Evolutionary conservation across 805 yeast genomes (phyloP).

Genomic region (Barnettozyma wickerhamii): DNA sequence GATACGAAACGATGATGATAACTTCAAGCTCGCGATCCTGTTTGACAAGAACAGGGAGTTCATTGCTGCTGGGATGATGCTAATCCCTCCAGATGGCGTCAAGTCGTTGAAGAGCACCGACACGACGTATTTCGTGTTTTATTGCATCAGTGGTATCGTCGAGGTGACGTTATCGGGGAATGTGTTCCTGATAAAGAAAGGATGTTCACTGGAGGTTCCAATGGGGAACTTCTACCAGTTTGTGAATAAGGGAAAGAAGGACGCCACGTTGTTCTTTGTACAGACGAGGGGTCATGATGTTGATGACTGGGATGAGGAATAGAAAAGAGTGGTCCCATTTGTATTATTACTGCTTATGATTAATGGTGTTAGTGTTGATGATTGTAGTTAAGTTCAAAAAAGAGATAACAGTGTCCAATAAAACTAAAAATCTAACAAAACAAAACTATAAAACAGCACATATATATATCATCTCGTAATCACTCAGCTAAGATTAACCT

Average conservation of each 20-base stretch:
- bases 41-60: slow-evolving; percentile 59
- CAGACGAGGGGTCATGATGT: slow-evolving; percentile 43
- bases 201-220: slow-evolving; percentile 81
- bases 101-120: slow-evolving; percentile 60
- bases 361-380: neutral
- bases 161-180: slow-evolving; percentile 62
- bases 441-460: neutral
- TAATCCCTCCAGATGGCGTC: slow-evolving; percentile 55
- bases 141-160: slow-evolving; percentile 64
- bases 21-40: slow-evolving; percentile 57
- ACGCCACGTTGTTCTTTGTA: slow-evolving; percentile 68
- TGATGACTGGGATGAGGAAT: slow-evolving; percentile 21
- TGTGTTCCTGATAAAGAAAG: slow-evolving; percentile 57
- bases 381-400: no score
- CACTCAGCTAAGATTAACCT: no score
- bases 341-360: neutral
- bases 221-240: slow-evolving; percentile 70
- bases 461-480: neutral
- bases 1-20: slow-evolving; percentile 40
- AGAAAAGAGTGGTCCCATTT: neutral
- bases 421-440: neutral
- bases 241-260: slow-evolving; percentile 52
- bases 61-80: slow-evolving; percentile 71
- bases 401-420: neutral
- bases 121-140: slow-evolving; percentile 64